These are phyloP conservation scores for Urochloa ruziziensis DNA, from an alignment of 176 grass and related monocot genomes.

Conservation along the genomic window DNA sequence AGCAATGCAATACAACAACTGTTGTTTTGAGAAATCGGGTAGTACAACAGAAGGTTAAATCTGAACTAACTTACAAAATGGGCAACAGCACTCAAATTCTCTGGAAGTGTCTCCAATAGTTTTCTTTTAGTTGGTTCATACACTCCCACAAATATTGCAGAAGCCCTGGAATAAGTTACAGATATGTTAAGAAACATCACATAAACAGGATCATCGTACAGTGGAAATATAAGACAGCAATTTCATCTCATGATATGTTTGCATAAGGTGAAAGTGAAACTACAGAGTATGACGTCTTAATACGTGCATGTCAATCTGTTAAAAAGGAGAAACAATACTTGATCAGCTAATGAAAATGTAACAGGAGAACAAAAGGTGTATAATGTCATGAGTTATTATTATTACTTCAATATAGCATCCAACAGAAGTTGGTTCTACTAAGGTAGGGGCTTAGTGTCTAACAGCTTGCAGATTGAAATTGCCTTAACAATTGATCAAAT, in stretches of 20 bases:
- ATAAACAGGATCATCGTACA: not conserved
- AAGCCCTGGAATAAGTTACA: slow-evolving; percentile 52
- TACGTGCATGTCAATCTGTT: not conserved
- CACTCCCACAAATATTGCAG: slow-evolving; percentile 94
- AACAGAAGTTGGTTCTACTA: not conserved
- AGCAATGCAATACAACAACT: not conserved
- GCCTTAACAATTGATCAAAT: not conserved
- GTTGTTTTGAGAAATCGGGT: not conserved
- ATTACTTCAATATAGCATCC: not conserved
- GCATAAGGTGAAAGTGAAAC: not conserved
- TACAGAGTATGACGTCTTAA: not conserved
- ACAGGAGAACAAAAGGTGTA: not conserved
- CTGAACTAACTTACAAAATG: slow-evolving; percentile 77
- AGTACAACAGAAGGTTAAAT: not conserved
- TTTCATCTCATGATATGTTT: not conserved
- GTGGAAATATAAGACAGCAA: not conserved
- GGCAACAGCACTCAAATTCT: slow-evolving; percentile 90
- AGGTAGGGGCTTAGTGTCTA: too few species aligned
- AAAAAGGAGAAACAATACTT: not conserved
- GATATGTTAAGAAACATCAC: not conserved
- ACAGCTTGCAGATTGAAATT: not conserved
- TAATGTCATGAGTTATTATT: not conserved
- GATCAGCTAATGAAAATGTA: not conserved
- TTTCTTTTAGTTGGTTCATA: slow-evolving; percentile 92
- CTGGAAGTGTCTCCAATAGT: slow-evolving; percentile 65